These are phyloP conservation scores for Geotrichum restrictum DNA, from an alignment of 1,139 yeast species.

Conservation along the genomic window DNA sequence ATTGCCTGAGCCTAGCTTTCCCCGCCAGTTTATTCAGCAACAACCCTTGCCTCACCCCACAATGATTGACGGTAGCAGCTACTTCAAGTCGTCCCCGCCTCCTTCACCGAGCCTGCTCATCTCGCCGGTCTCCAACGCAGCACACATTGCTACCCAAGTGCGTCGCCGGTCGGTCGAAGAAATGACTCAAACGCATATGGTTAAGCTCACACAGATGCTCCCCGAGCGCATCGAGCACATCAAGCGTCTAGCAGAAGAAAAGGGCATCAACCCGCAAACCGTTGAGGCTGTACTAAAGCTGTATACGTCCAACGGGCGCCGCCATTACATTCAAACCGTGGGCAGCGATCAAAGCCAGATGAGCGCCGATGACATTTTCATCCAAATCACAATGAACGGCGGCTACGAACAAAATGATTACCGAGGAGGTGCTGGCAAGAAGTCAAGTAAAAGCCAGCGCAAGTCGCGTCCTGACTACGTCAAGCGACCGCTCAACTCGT, in stretches of 20 bases:
- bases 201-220: constrained; percentile 30
- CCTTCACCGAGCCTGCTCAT: constrained; percentile 11
- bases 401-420: constrained; percentile 25
- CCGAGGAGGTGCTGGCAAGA: constrained; percentile 5
- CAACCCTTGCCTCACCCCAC: constrained; percentile 8
- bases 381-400: constrained; percentile 34
- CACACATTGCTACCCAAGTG: constrained; percentile 5
- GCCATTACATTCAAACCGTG: constrained; percentile 11
- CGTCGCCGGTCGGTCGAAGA: constrained; percentile 15
- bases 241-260: constrained; percentile 32
- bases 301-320: constrained; percentile 24
- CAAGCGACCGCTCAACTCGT: constrained; percentile 50
- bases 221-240: constrained; percentile 31
- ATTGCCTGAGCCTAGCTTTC: constrained; percentile 9
- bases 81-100: constrained; percentile 12
- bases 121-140: constrained; percentile 8
- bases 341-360: constrained; percentile 11
- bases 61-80: constrained; percentile 5
- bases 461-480: constrained; percentile 34
- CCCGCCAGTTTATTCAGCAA: constrained; percentile 10
- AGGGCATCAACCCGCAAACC: constrained; percentile 35
- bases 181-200: constrained; percentile 19
- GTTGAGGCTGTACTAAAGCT: constrained; percentile 35
- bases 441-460: constrained; percentile 23
- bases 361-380: constrained; percentile 32